These are phyloP conservation scores for Wickerhamomyces bovis DNA, from an alignment of 805 yeast species.

Conservation along the genomic window DNA sequence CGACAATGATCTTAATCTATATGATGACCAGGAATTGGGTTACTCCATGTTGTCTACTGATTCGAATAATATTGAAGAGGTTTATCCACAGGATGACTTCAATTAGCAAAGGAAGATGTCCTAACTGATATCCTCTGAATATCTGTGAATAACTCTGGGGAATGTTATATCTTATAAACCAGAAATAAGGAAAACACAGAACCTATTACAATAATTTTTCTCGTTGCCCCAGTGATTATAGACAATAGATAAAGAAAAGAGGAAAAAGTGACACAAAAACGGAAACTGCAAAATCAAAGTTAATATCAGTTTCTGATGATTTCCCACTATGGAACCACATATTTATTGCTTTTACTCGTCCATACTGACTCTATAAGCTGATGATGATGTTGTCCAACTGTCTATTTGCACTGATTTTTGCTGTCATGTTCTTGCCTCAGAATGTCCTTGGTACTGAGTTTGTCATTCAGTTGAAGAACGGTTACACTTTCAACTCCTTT, in stretches of 20 bases:
- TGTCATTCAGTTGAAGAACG: conserved; percentile 24
- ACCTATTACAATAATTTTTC: too few relatives aligned
- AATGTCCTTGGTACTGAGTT: conserved; percentile 11
- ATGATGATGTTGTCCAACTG: neutral
- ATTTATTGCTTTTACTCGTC: too few relatives aligned
- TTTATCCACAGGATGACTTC: neutral
- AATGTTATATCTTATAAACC: too few relatives aligned
- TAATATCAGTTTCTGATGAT: too few relatives aligned
- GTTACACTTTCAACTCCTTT: conserved; percentile 15
- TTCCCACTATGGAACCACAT: neutral
- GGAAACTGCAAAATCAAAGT: too few relatives aligned
- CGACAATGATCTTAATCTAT: neutral
- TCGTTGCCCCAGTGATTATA: too few relatives aligned
- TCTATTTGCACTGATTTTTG: neutral
- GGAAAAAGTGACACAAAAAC: neutral
- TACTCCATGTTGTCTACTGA: neutral
- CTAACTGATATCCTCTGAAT: too few relatives aligned
- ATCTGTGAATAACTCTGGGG: too few relatives aligned
- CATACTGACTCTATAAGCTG: neutral
- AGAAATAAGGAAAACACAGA: too few relatives aligned
- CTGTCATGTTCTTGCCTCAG: conserved; percentile 1
- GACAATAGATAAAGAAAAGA: too few relatives aligned
- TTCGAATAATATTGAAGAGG: neutral
- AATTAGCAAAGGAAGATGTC: too few relatives aligned
- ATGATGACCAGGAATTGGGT: neutral